Base-by-base conservation (phyloP, 1,284 basidiomycete species). In the Mycena sp. region DNA sequence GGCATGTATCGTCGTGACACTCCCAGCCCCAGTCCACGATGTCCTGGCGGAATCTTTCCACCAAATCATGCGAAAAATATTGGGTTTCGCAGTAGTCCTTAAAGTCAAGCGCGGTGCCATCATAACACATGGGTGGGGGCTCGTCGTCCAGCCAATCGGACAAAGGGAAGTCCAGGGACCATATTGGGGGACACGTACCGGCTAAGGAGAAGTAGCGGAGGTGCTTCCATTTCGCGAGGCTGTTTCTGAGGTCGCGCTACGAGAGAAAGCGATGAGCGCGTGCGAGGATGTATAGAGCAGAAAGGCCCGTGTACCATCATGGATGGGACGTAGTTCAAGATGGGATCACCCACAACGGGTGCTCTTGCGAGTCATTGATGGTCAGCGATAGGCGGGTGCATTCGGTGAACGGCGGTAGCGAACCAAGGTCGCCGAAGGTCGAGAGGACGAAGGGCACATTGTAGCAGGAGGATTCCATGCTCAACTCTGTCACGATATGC, bases 361-460 rank as follows among this genome's bases (percentile, higher is more conserved):
- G 29, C 17, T 32, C 29, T 19, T 21, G 10, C 4, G 19, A 2
- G 19, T 48, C 26, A n/a, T 37, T 19, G 9, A 58, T 10, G 19
- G 41, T 38, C 25, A 58, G 35, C 41, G 56, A 58, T 16, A 58
- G 56, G 17, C 38, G 35, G 25, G 46, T 58, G 38, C 56, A 58
- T 14, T 49, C 46, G 25, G 37, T 19, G 9, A 58, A 40, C n/a
- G 43, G 37, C 16, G 56, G 46, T 4, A 58, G 41, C 32, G 14
- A 26, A n/a, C 46, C 56, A 19, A 58, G 29, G 7, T 10, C 35
- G 23, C 56, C 56, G 35, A 58, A 25, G 10, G 30, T 17, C n/a
- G 23, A 1, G n/a, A 58, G 46, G 0, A 19, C n/a, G 21, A 50
- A 29, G 10, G 46, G 6, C 23, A 21, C 29, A 6, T 11, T 1